Percentiles rank a stretch among this genome's conserved stretches.
phyloP scores from a whole-genome alignment of 108 stramenopile genomes.

The Pseudonitzschia multiseries region DNA sequence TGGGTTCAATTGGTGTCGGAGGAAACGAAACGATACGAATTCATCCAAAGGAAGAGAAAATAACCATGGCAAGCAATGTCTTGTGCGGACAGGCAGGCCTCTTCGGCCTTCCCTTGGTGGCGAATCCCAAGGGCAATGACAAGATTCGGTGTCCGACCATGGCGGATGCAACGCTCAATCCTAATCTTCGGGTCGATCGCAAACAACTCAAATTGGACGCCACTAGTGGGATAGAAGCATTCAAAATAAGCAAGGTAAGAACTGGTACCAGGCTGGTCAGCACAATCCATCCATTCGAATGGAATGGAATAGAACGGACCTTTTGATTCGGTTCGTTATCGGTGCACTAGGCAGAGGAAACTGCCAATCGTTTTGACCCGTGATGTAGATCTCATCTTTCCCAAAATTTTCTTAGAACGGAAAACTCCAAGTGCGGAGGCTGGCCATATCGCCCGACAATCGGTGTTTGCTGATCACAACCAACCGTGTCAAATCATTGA shows the following conservation, averaged over 20 bases:
- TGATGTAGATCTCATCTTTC: background rate
- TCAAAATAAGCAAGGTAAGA: conserved; percentile 77
- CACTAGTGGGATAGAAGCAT: conserved; percentile 44
- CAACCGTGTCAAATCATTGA: conserved; percentile 43
- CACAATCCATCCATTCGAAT: background rate
- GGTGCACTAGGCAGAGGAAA: no score
- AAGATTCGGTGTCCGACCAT: background rate
- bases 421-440: conserved; percentile 67
- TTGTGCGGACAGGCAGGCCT: conserved; percentile 32
- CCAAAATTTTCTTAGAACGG: conserved; percentile 47
- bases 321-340: background rate
- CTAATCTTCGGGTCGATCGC: conserved; percentile 11
- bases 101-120: conserved; percentile 11
- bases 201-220: conserved; percentile 21
- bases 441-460: conserved; percentile 63
- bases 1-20: no score
- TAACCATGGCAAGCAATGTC: conserved; percentile 17
- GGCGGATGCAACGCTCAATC: background rate
- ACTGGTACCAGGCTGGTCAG: conserved; percentile 5
- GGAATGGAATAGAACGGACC: no score
- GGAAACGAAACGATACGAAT: no score
- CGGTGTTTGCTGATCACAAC: conserved; percentile 64
- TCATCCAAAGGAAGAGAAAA: background rate
- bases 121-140: background rate
- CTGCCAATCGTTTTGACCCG: conserved; percentile 4